Evolutionary conservation across 495 filamentous ascomycete species (phyloP).

Genomic region (Oidiodendron maius): DNA sequence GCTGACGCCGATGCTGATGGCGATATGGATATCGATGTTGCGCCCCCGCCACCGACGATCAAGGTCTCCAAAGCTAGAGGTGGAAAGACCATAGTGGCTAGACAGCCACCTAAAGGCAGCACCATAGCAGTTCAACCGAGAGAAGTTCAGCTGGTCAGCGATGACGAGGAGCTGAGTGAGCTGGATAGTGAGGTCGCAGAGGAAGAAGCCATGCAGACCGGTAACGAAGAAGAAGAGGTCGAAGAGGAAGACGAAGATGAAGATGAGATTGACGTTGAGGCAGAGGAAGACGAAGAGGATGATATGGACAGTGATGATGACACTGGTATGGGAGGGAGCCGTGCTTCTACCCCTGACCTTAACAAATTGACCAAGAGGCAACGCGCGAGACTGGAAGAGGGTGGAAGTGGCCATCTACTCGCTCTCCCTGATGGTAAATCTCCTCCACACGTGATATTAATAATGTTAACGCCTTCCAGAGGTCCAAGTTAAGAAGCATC

Average conservation of each 20-base stretch:
- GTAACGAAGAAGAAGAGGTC: conserved; percentile 36
- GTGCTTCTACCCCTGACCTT: conserved; percentile 67
- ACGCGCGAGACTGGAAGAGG: conserved; percentile 64
- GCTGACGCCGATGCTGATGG: conserved; percentile 38
- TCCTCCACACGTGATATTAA: not conserved
- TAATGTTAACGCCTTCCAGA: conserved; percentile 42
- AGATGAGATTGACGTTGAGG: conserved; percentile 36
- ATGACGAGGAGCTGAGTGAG: conserved; percentile 40
- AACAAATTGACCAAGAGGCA: conserved; percentile 88
- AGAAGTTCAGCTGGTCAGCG: conserved; percentile 26
- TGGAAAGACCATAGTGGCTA: conserved; percentile 16
- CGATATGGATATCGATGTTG: conserved; percentile 35
- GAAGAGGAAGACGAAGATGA: conserved; percentile 40
- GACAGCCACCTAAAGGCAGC: conserved; percentile 12
- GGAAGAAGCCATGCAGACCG: conserved; percentile 26
- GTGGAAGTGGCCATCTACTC: conserved; percentile 63
- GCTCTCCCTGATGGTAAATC: conserved; percentile 75
- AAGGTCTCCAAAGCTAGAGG: conserved; percentile 20
- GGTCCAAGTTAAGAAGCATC: conserved; percentile 85
- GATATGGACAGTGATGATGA: conserved; percentile 65
- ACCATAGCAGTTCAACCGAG: conserved; percentile 19
- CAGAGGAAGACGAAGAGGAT: conserved; percentile 53
- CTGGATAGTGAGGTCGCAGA: conserved; percentile 35
- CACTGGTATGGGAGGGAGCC: conserved; percentile 45
- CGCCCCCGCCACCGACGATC: conserved; percentile 23